Base-by-base conservation (phyloP, 495 filamentous ascomycete species). In the Trypethelium eluteriae region DNA sequence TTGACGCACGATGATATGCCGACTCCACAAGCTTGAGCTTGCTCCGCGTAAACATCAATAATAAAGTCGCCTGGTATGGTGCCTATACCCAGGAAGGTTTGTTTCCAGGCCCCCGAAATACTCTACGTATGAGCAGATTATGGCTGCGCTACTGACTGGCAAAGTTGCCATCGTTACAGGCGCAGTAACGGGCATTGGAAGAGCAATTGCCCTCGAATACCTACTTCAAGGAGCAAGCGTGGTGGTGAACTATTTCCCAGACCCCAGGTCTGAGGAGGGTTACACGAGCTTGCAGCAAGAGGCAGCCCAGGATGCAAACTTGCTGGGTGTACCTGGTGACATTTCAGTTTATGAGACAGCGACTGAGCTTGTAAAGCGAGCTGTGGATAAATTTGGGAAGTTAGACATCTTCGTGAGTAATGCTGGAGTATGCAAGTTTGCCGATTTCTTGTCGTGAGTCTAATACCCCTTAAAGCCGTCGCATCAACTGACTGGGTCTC, bases 351-450 rank as follows among this genome's bases (percentile, higher is more conserved):
- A 69, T 1, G 72, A 75, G 47, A 76, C 76, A n/a, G 76, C 71
- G n/a, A 73, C 72, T 64, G 68, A 70, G 44, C 67, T 79, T 5
- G 73, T 79, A 25, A 63, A 53, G 38, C 66, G 68, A 46, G 67
- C 73, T 11, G 75, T 77, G 36, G 50, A 81, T 36, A 70, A 68
- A 0, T 96, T 88, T 71, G 78, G 79, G 0, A 79, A 84, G 1
- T 73, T 96, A 0, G 90, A 96, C 74, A 81, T 95, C 2, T 93
- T 92, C 75, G 88, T 96, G 2, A 88, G 85, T 76, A 96, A 96
- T 78, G 92, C 92, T 0, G 92, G 92, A 2, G 82, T 96, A 39
- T 96, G 90, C 79, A 79, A 88, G 67, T 95, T 95, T 74, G 86
- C 86, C 35, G 88, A 92, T 44, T 92, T 96, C 73, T 79, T 96